phyloP scores from a whole-genome alignment of 129 eudicot genomes.

The Tagetes patula region DNA sequence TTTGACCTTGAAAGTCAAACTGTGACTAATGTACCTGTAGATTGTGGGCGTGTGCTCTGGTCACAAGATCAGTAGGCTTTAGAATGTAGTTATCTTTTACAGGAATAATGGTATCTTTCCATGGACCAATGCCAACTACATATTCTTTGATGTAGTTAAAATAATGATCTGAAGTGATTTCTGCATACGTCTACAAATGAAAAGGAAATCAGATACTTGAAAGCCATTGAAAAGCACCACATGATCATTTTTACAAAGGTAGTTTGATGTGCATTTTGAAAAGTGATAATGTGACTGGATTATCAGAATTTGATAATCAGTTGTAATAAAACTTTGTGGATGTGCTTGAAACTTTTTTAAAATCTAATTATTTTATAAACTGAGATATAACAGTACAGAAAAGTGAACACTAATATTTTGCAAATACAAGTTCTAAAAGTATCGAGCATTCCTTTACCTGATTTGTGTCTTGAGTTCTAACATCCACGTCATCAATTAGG shows the following conservation, averaged over 20 bases:
- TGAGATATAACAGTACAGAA: neutral
- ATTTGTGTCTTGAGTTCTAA: constrained; percentile 81
- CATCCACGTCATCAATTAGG: constrained; percentile 61
- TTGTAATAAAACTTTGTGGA: neutral
- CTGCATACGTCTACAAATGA: constrained; percentile 61
- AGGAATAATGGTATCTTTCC: constrained; percentile 77
- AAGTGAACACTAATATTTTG: neutral
- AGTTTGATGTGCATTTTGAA: neutral
- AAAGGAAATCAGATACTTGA: constrained; percentile 9
- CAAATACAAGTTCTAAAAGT: neutral
- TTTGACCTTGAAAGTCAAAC: constrained; percentile 21
- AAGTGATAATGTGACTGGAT: constrained; percentile 8
- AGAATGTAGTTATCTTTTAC: constrained; percentile 54
- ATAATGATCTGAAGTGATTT: constrained; percentile 84
- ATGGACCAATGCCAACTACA: constrained; percentile 93
- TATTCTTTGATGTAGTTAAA: constrained; percentile 76
- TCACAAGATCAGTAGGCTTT: constrained; percentile 80
- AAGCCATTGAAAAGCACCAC: constrained; percentile 5
- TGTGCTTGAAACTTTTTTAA: neutral
- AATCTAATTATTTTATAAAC: neutral
- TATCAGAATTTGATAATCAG: neutral
- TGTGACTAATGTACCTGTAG: constrained; percentile 58
- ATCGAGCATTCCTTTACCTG: constrained; percentile 53
- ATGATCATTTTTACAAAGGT: neutral
- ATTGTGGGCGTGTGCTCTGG: constrained; percentile 78